A percentile compares a stretch with the other conserved stretches of the same genome.
phyloP scores from a whole-genome alignment of 2,329 filamentous ascomycete genomes.

The Neopestalotiopsis sp. region DNA sequence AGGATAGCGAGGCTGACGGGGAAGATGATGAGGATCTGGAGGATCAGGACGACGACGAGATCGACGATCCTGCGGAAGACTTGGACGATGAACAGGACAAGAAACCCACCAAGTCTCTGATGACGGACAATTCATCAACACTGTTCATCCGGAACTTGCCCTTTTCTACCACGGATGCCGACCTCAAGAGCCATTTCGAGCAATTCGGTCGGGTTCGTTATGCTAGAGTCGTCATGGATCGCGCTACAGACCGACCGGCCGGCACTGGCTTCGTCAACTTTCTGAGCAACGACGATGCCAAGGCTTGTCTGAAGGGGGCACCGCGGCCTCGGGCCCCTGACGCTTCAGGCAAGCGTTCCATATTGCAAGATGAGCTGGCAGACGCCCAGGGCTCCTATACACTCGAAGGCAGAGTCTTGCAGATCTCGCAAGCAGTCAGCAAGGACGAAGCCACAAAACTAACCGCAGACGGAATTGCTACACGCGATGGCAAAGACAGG shows the following conservation, averaged over 20 bases:
- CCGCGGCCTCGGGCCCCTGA: slow-evolving; percentile 62
- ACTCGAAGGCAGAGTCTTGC: slow-evolving; percentile 85
- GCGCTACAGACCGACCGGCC: slow-evolving; percentile 81
- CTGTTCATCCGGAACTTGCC: slow-evolving; percentile 94
- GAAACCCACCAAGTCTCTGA: slow-evolving; percentile 41
- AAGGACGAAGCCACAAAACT: slow-evolving; percentile 80
- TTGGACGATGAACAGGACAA: slow-evolving; percentile 41
- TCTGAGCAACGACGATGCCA: slow-evolving; percentile 75
- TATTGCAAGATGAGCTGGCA: slow-evolving; percentile 84
- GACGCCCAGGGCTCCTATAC: slow-evolving; percentile 89
- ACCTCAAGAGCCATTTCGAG: slow-evolving; percentile 84
- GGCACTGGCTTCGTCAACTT: slow-evolving; percentile 98
- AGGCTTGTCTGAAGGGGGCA: slow-evolving; percentile 75
- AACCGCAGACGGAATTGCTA: slow-evolving; percentile 73
- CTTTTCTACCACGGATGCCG: slow-evolving; percentile 83
- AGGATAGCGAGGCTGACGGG: slow-evolving; percentile 53
- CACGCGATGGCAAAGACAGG: slow-evolving; percentile 69
- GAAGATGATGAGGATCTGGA: slow-evolving; percentile 43
- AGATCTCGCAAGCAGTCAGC: slow-evolving; percentile 83
- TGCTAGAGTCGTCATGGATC: slow-evolving; percentile 89
- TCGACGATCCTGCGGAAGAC: slow-evolving; percentile 32
- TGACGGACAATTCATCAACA: slow-evolving; percentile 73
- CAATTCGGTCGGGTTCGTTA: slow-evolving; percentile 89
- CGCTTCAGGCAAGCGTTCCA: slow-evolving; percentile 72
- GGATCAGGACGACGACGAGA: slow-evolving; percentile 32